phyloP scores from a whole-genome alignment of 2,329 filamentous ascomycete genomes.

The Xylaria sp. region DNA sequence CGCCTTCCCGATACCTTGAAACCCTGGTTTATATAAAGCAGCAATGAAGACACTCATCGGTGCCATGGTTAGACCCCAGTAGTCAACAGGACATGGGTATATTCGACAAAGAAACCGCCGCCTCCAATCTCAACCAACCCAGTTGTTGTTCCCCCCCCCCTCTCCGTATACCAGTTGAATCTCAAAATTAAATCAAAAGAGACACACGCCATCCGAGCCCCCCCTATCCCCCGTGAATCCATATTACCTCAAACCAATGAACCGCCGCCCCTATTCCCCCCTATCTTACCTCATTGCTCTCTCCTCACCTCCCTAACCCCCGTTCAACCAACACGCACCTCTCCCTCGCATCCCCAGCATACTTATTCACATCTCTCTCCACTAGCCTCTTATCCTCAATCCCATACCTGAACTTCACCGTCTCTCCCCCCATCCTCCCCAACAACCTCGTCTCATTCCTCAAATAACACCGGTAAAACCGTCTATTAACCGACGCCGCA shows the following conservation, averaged over 20 bases:
- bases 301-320: neutral
- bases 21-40: neutral
- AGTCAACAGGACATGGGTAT: constrained; percentile 1
- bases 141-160: neutral
- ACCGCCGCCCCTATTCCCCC: too few species aligned
- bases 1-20: neutral
- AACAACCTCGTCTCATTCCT: constrained; percentile 7
- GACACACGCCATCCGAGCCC: too few species aligned
- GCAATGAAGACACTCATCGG: neutral
- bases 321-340: neutral
- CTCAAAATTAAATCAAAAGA: too few species aligned
- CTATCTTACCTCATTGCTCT: too few species aligned
- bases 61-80: neutral
- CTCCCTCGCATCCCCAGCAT: neutral
- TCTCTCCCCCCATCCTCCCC: neutral
- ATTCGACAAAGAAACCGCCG: neutral
- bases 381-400: constrained; percentile 7
- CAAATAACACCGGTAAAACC: constrained; percentile 34
- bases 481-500: constrained; percentile 38
- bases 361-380: constrained; percentile 9
- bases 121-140: neutral
- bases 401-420: constrained; percentile 1
- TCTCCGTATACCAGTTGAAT: too few species aligned
- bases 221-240: neutral
- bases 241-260: neutral